These are phyloP conservation scores for Parasarocladium wereldwijsianum DNA, from an alignment of 2,329 filamentous ascomycete species.

Conservation along the genomic window DNA sequence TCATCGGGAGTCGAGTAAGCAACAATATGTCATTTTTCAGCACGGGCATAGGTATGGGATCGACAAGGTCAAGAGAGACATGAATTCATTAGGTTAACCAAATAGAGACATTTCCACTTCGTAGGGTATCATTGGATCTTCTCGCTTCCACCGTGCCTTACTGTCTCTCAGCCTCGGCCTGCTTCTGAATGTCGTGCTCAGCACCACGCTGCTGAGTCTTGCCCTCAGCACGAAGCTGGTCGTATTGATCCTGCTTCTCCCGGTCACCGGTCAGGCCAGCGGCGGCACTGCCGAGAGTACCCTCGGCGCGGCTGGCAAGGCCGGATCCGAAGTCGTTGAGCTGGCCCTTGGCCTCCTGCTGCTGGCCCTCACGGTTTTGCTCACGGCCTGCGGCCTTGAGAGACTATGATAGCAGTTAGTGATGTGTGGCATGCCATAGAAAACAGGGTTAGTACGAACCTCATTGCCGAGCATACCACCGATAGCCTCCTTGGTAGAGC, in stretches of 20 bases:
- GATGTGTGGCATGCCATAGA: not conserved
- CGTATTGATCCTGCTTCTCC: conserved; percentile 46
- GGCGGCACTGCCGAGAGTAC: conserved; percentile 55
- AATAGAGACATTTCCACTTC: not conserved
- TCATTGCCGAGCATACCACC: conserved; percentile 66
- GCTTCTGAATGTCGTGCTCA: conserved; percentile 67
- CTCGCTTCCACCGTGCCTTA: not conserved
- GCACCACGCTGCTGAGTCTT: conserved; percentile 76
- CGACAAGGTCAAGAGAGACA: not conserved
- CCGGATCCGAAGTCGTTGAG: conserved; percentile 57
- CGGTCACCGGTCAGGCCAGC: conserved; percentile 61
- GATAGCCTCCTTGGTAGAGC: conserved; percentile 66
- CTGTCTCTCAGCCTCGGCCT: conserved; percentile 33
- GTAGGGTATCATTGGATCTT: conserved; percentile 6
- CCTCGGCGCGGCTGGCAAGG: conserved; percentile 49
- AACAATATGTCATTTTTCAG: too few relatives aligned
- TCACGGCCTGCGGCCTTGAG: conserved; percentile 60
- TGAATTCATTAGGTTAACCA: conserved; percentile 1
- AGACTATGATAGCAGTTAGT: conserved; percentile 22
- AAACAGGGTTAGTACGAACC: conserved; percentile 12
- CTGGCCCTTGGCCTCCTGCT: conserved; percentile 72
- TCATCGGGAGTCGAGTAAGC: too few relatives aligned
- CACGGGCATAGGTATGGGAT: too few relatives aligned
- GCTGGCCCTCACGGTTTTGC: conserved; percentile 70
- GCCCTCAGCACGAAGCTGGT: conserved; percentile 61